Evolutionary conservation across 2,329 filamentous ascomycete species (phyloP).

Genomic region (Colletotrichum navitas): DNA sequence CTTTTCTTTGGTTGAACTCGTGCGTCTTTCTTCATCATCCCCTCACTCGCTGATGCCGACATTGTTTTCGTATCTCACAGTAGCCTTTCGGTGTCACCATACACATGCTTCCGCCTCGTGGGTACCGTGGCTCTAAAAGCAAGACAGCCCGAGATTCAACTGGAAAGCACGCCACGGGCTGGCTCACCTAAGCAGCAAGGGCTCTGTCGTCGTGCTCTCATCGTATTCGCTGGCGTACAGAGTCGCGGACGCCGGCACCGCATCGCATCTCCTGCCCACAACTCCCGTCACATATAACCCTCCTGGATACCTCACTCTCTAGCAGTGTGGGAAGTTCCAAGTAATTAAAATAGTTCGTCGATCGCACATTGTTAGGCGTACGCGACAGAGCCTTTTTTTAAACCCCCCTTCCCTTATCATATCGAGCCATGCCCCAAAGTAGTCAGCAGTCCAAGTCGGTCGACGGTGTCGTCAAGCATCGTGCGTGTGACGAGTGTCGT

Average conservation of each 20-base stretch:
- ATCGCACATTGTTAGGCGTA: conserved; percentile 29
- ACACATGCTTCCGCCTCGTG: conserved; percentile 27
- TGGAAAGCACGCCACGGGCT: conserved; percentile 35
- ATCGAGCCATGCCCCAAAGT: conserved; percentile 39
- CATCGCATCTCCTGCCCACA: conserved; percentile 7
- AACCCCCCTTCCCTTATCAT: not conserved
- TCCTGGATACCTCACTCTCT: conserved; percentile 22
- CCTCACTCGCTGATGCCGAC: conserved; percentile 1
- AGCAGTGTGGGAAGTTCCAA: conserved; percentile 29
- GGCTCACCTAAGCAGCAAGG: conserved; percentile 16
- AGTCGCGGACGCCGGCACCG: conserved; percentile 11
- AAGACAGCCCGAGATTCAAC: conserved; percentile 31
- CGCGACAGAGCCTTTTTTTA: conserved; percentile 19
- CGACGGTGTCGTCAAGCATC: conserved; percentile 60
- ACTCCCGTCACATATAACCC: conserved; percentile 31
- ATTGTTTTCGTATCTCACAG: conserved; percentile 17
- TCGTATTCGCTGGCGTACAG: conserved; percentile 20
- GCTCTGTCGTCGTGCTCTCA: conserved; percentile 15
- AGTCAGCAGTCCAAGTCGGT: conserved; percentile 36
- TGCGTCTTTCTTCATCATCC: conserved; percentile 24
- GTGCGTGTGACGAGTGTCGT: conserved; percentile 78
- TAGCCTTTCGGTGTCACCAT: conserved; percentile 30
- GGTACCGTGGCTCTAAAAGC: conserved; percentile 19
- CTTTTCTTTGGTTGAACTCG: conserved; percentile 8
- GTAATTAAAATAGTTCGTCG: conserved; percentile 28